Conservation (phyloP, 2,329 filamentous ascomycete genomes). For the Lecanosticta acicola region DNA sequence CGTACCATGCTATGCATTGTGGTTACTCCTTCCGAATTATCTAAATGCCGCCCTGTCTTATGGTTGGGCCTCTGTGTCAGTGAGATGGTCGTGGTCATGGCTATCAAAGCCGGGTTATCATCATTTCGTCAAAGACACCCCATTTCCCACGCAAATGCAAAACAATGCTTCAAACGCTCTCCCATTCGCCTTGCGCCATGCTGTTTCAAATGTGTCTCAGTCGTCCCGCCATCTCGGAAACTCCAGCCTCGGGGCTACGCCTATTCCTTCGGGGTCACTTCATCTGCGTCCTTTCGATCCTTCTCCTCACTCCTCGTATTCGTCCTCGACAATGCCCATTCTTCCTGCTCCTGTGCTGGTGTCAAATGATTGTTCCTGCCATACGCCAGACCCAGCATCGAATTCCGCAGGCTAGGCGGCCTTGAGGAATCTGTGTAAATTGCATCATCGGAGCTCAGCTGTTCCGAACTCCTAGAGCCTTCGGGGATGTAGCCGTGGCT, state of each 20-base stretch:
- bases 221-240: neutral
- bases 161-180: neutral
- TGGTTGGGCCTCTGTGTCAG: too few species aligned
- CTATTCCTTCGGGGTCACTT: neutral
- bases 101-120: neutral
- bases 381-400: constrained; percentile 10
- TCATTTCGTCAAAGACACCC: neutral
- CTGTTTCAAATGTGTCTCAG: neutral
- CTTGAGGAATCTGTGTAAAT: constrained; percentile 9
- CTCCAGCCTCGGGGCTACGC: too few species aligned
- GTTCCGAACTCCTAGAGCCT: constrained; percentile 15
- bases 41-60: too few species aligned
- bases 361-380: too few species aligned
- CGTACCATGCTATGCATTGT: too few species aligned
- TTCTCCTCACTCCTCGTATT: too few species aligned
- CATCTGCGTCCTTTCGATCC: neutral
- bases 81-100: neutral
- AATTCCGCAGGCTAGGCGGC: constrained; percentile 15
- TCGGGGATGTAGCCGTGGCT: constrained; percentile 13
- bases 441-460: constrained; percentile 8
- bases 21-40: too few species aligned
- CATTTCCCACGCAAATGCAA: neutral
- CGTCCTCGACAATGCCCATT: too few species aligned
- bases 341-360: neutral
- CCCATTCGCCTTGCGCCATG: neutral